Evolutionary conservation across 2,329 filamentous ascomycete genomes (phyloP), one percentile per base, ranked within the genome.

Genomic region (Aspergillus tanneri): DNA sequence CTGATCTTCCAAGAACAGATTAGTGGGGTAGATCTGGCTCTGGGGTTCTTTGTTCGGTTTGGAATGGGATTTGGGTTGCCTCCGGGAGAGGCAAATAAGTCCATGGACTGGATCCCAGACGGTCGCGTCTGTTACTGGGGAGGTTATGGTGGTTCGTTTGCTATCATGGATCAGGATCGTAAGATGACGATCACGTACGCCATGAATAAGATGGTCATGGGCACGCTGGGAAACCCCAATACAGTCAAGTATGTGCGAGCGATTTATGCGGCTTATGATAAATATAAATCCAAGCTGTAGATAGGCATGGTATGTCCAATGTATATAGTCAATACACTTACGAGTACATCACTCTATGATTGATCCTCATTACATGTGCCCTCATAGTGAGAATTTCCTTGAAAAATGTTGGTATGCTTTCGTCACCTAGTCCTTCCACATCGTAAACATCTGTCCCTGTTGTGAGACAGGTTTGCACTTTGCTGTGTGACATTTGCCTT

Each of bases 1-100:
- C 54, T 70, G 25, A 74, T 79, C 43, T 70, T 77, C 37, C 46
- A 74, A 19, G 72, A 77, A 39, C 76, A 78, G 52, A 35, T 67
- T 0, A 55, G 61, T 9, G 75, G 75, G 0, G 11, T 43, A 0
- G 77, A 80, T 51, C 48, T 75, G 4, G 72, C 71, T 2, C 38
- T 73, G 0, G 60, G 64, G 0, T 7, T 47, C 2, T 59, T 57
- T 3, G 2, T 75, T 0, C 66, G 71, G 1, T 74, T 72, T 36
- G 76, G 75, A 0, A 67, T 75, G 23, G 76, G 76, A 0, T 72
- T 67, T 38, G 72, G 58, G 0, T 46, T 78, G 11, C 48, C 65
- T 2, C 43, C 68, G 27, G 66, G 68, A 2, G 41, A 34, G 3
- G 46, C 61, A 16, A 48, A 42, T 10, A 44, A 61, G 18, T 49